These are phyloP conservation scores for Rhynchospora pubera DNA, from an alignment of 176 grass and related monocot genomes.

Conservation along the genomic window DNA sequence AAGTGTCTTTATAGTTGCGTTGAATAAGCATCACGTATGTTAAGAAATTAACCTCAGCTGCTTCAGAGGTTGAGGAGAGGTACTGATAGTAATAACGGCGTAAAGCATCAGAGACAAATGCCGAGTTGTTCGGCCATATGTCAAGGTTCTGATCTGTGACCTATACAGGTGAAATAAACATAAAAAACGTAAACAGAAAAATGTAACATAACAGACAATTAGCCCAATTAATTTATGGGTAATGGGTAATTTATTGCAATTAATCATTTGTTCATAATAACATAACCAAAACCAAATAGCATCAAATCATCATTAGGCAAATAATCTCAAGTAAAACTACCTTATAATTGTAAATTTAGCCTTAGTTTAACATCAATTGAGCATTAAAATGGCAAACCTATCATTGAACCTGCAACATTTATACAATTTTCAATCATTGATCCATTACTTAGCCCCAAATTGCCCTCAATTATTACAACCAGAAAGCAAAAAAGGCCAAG, in stretches of 20 bases:
- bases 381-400: not conserved
- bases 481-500: not conserved
- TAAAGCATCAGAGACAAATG: conserved; percentile 83
- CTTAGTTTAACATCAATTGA: not conserved
- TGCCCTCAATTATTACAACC: not conserved
- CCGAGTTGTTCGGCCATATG: conserved; percentile 77
- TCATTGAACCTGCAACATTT: not conserved
- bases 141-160: conserved; percentile 90
- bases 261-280: not conserved
- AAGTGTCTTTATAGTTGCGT: not conserved
- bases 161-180: conserved; percentile 22
- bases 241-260: not conserved
- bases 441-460: not conserved
- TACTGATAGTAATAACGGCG: conserved; percentile 96
- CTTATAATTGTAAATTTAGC: not conserved
- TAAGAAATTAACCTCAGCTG: conserved; percentile 57
- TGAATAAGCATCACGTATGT: not conserved
- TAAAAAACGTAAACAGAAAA: not conserved
- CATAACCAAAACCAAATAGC: not conserved
- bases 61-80: conserved; percentile 88
- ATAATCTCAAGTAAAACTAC: not conserved
- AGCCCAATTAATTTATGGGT: not conserved
- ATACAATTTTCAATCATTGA: not conserved
- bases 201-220: not conserved
- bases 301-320: not conserved